phyloP scores from a whole-genome alignment of 805 yeast genomes.

The Metschnikowia lunata region DNA sequence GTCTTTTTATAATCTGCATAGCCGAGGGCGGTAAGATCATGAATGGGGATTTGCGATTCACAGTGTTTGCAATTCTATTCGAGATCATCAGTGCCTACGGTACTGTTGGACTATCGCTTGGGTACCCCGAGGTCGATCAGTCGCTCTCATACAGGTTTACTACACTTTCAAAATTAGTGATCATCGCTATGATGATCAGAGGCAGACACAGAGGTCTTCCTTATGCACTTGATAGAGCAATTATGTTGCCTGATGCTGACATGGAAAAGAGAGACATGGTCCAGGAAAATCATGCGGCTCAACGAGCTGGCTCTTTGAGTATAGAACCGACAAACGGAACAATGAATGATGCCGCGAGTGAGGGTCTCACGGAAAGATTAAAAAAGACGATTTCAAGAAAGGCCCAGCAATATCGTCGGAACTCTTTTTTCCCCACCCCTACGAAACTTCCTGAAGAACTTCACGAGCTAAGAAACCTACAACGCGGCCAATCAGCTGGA shows the following conservation, averaged over 20 bases:
- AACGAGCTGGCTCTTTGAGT: slow-evolving; percentile 20
- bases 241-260: slow-evolving; percentile 72
- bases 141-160: slow-evolving; percentile 74
- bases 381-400: slow-evolving; percentile 10
- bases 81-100: slow-evolving; percentile 95
- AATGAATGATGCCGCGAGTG: slow-evolving; percentile 6
- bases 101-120: slow-evolving; percentile 89
- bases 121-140: slow-evolving; percentile 62
- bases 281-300: slow-evolving; percentile 49
- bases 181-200: slow-evolving; percentile 86
- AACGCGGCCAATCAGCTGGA: not conserved
- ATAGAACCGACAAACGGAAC: slow-evolving; percentile 13
- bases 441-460: slow-evolving; percentile 14
- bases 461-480: slow-evolving; percentile 7
- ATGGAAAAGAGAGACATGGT: slow-evolving; percentile 57
- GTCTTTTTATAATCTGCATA: slow-evolving; percentile 79
- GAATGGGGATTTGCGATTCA: slow-evolving; percentile 42
- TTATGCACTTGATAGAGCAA: slow-evolving; percentile 88
- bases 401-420: slow-evolving; percentile 13
- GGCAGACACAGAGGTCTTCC: slow-evolving; percentile 98
- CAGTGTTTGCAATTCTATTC: slow-evolving; percentile 70
- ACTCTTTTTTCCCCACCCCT: slow-evolving; percentile 18
- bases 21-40: slow-evolving; percentile 70
- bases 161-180: slow-evolving; percentile 71
- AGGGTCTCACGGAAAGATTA: slow-evolving; percentile 9